phyloP scores from a whole-genome alignment of 768 basidiomycete genomes.

The Lyophyllum shimeji region DNA sequence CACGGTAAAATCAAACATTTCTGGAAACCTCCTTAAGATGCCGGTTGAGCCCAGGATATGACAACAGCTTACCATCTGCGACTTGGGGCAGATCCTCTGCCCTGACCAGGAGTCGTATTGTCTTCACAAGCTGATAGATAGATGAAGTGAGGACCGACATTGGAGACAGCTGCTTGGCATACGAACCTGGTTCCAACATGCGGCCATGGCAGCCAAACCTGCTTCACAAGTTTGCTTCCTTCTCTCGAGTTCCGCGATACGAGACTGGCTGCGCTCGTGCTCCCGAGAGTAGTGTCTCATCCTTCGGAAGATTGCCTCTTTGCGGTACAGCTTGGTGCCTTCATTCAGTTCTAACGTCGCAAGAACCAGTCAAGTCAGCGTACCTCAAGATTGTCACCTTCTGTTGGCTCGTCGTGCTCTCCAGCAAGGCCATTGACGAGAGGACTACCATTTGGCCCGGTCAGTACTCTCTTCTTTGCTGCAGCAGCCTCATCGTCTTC shows the following conservation, averaged over 20 bases:
- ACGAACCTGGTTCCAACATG: conserved; percentile 86
- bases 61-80: conserved; percentile 36
- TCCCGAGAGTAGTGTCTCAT: conserved; percentile 84
- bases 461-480: conserved; percentile 57
- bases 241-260: conserved; percentile 64
- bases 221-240: conserved; percentile 68
- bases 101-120: conserved; percentile 58
- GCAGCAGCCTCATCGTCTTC: conserved; percentile 49
- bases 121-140: conserved; percentile 55
- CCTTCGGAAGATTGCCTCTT: conserved; percentile 81
- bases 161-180: conserved; percentile 12
- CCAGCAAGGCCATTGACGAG: conserved; percentile 47
- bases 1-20: conserved; percentile 47
- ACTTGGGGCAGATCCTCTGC: conserved; percentile 48
- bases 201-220: conserved; percentile 69
- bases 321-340: conserved; percentile 66
- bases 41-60: conserved; percentile 28
- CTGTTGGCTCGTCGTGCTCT: conserved; percentile 47
- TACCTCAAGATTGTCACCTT: conserved; percentile 67
- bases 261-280: conserved; percentile 60
- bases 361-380: conserved; percentile 15
- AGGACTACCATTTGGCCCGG: conserved; percentile 50
- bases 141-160: conserved; percentile 2
- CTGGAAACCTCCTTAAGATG: conserved; percentile 23
- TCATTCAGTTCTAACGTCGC: conserved; percentile 13